A percentile compares a stretch with the other conserved stretches of the same genome.
phyloP scores from a whole-genome alignment of 495 filamentous ascomycete species.

The Trichoderma asperelloides region DNA sequence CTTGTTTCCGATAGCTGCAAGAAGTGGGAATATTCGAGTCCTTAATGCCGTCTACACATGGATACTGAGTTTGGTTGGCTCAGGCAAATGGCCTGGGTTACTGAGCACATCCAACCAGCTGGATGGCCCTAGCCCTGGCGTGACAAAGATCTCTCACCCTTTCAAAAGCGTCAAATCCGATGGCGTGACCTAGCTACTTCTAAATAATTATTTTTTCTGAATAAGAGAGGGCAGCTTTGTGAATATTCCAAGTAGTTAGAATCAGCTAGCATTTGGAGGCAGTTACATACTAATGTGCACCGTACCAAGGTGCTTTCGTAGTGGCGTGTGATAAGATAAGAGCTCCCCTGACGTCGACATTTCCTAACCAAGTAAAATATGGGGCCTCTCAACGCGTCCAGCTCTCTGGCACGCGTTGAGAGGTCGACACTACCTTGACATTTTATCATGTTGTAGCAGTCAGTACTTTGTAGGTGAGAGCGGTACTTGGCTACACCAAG shows the following conservation, averaged over 20 bases:
- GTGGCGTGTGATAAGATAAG: neutral
- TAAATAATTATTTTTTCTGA: too few relatives aligned
- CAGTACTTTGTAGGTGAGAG: neutral
- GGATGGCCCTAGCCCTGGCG: too few relatives aligned
- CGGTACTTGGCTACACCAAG: neutral
- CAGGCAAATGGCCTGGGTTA: too few relatives aligned
- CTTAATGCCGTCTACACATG: neutral
- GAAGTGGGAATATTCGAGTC: neutral
- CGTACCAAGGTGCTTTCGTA: neutral
- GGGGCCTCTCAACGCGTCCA: neutral
- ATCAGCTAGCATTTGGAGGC: too few relatives aligned
- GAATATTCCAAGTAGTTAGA: too few relatives aligned
- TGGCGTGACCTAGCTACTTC: too few relatives aligned
- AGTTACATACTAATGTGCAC: neutral
- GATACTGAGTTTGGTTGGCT: neutral
- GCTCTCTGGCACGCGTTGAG: neutral
- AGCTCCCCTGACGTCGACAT: constrained; percentile 5
- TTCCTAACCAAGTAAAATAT: neutral
- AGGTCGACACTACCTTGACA: neutral
- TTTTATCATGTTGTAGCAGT: neutral
- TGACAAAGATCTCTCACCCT: too few relatives aligned
- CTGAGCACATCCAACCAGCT: too few relatives aligned
- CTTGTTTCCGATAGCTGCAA: neutral
- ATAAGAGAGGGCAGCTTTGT: too few relatives aligned
- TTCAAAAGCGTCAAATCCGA: too few relatives aligned